phyloP scores from a whole-genome alignment of 2,329 filamentous ascomycete species.

The Colletotrichum melonis region DNA sequence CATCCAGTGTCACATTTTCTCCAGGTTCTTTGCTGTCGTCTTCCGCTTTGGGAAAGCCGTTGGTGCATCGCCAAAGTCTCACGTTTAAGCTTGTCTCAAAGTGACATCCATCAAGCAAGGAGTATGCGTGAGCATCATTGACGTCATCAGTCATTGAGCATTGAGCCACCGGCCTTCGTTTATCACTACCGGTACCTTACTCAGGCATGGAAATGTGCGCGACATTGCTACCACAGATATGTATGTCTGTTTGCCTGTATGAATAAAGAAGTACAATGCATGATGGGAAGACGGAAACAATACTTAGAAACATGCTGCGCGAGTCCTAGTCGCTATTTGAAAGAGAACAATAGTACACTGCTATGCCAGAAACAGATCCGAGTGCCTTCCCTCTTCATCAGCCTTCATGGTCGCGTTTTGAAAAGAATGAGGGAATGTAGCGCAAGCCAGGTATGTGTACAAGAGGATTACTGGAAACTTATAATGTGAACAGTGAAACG shows the following conservation, averaged over 20 bases:
- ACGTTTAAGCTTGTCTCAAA: constrained; percentile 9
- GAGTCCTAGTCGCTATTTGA: neutral
- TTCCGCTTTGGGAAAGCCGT: neutral
- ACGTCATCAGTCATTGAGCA: neutral
- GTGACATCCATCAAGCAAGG: neutral
- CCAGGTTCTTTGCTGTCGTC: neutral
- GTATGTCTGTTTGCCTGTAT: too few species aligned
- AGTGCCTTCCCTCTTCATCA: neutral
- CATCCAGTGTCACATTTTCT: constrained; percentile 19
- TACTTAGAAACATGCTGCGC: neutral
- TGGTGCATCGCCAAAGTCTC: constrained; percentile 12
- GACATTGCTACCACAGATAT: too few species aligned
- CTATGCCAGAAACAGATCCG: neutral
- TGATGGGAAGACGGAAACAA: neutral
- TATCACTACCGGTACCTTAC: too few species aligned
- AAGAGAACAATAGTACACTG: neutral
- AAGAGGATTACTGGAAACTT: neutral
- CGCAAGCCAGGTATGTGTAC: neutral
- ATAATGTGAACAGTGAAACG: neutral
- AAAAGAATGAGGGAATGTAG: neutral
- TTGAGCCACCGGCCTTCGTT: too few species aligned
- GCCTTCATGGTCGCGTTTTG: neutral
- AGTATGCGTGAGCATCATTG: neutral
- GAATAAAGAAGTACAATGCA: too few species aligned
- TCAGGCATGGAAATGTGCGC: too few species aligned